phyloP scores from a whole-genome alignment of 2,329 filamentous ascomycete genomes.

The Alternaria sp. region DNA sequence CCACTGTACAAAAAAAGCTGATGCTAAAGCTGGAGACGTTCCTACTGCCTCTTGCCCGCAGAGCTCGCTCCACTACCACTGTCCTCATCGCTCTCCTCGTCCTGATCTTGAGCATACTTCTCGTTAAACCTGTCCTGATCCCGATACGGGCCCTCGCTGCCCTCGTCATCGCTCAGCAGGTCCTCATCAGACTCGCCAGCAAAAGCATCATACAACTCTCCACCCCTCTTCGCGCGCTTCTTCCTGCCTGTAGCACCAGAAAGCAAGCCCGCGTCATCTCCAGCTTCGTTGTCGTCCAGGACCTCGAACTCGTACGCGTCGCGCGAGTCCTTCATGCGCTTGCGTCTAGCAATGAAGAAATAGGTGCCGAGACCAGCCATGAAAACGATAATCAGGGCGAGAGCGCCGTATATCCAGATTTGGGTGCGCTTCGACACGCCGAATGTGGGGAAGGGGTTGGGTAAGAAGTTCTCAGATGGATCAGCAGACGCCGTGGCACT shows the following conservation, averaged over 20 bases:
- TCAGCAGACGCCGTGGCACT: constrained; percentile 25
- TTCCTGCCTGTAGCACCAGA: constrained; percentile 45
- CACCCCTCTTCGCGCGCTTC: constrained; percentile 68
- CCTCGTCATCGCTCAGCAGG: constrained; percentile 56
- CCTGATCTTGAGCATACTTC: constrained; percentile 35
- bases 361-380: constrained; percentile 81
- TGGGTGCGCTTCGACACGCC: constrained; percentile 86
- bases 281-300: constrained; percentile 77
- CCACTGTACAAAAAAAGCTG: neutral
- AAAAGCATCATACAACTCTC: constrained; percentile 97
- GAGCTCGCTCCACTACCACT: constrained; percentile 29
- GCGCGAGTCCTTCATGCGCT: constrained; percentile 74
- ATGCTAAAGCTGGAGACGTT: neutral
- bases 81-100: constrained; percentile 29
- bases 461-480: constrained; percentile 65
- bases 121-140: constrained; percentile 43
- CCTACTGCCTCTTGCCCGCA: constrained; percentile 35
- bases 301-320: constrained; percentile 95
- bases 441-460: constrained; percentile 88
- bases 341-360: constrained; percentile 79
- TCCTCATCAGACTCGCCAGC: constrained; percentile 88
- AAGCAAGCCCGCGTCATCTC: constrained; percentile 59
- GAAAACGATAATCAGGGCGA: constrained; percentile 85
- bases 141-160: constrained; percentile 45
- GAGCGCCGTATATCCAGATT: constrained; percentile 89